Percentiles rank a stretch among this genome's conserved stretches.
phyloP scores from a whole-genome alignment of 2,329 filamentous ascomycete genomes.

The Dactylellina leptospora region DNA sequence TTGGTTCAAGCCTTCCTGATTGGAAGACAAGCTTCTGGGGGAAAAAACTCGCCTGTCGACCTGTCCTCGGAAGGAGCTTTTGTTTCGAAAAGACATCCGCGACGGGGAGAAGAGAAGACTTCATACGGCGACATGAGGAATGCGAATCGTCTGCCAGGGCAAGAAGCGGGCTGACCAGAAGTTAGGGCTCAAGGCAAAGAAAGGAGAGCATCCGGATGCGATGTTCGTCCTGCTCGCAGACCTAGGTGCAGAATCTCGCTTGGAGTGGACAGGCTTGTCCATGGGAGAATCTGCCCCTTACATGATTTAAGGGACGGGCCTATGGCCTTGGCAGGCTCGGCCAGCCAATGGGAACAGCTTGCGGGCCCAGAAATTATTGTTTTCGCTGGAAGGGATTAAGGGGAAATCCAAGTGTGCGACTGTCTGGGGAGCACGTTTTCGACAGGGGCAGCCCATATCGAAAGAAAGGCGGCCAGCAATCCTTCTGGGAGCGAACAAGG shows the following conservation, averaged over 20 bases:
- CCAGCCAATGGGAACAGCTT: slow-evolving; percentile 35
- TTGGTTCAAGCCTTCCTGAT: background rate
- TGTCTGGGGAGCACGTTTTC: slow-evolving; percentile 31
- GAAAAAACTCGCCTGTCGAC: background rate
- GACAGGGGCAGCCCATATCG: slow-evolving; percentile 15
- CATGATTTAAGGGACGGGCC: slow-evolving; percentile 52
- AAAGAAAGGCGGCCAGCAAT: background rate
- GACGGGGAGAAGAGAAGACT: too few species aligned
- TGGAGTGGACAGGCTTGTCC: slow-evolving; percentile 31
- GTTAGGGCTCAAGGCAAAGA: too few species aligned
- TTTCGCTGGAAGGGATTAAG: slow-evolving; percentile 43
- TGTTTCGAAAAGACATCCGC: background rate
- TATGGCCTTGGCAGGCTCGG: slow-evolving; percentile 20
- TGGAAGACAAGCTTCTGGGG: background rate
- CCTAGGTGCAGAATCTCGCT: slow-evolving; percentile 34
- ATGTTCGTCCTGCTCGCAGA: slow-evolving; percentile 11
- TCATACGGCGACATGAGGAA: background rate
- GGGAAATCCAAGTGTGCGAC: slow-evolving; percentile 24
- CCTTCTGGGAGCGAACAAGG: slow-evolving; percentile 14
- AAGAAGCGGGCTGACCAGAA: background rate
- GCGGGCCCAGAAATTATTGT: slow-evolving; percentile 23
- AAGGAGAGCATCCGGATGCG: slow-evolving; percentile 4
- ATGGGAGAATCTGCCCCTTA: slow-evolving; percentile 49
- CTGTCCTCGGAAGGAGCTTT: background rate
- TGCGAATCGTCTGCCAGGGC: background rate